Percentiles rank a stretch among this genome's conserved stretches.
Evolutionary conservation across 2,329 filamentous ascomycete species (phyloP).

Genomic region (Xylariaceae sp.): DNA sequence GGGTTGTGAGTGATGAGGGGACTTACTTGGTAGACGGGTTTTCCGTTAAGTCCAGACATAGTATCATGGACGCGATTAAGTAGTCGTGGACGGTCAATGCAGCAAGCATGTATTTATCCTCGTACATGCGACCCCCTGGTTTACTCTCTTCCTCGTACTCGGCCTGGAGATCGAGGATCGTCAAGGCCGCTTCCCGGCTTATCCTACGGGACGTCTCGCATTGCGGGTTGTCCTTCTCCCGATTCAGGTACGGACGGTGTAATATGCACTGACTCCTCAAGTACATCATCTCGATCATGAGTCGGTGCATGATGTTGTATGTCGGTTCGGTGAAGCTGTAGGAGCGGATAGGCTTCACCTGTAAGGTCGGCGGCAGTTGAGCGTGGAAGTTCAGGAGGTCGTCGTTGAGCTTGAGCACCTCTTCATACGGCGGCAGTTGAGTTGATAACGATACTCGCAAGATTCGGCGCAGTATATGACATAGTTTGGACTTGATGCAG

Average conservation of each 20-base stretch:
- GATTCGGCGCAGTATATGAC: slow-evolving; percentile 40
- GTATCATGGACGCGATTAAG: slow-evolving; percentile 54
- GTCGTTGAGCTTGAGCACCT: slow-evolving; percentile 38
- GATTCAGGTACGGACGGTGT: slow-evolving; percentile 43
- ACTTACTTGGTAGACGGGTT: slow-evolving; percentile 36
- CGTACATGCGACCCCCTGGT: slow-evolving; percentile 46
- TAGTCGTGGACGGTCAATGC: slow-evolving; percentile 52
- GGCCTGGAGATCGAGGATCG: slow-evolving; percentile 42
- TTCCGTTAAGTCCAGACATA: slow-evolving; percentile 48
- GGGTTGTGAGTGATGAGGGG: not conserved
- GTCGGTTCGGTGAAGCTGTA: slow-evolving; percentile 41
- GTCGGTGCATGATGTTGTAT: slow-evolving; percentile 43
- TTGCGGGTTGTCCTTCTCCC: slow-evolving; percentile 35
- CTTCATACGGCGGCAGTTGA: slow-evolving; percentile 33
- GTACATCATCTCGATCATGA: slow-evolving; percentile 46
- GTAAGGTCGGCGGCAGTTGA: slow-evolving; percentile 38
- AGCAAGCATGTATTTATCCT: slow-evolving; percentile 50
- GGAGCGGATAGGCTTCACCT: slow-evolving; percentile 38
- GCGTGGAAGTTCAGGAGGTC: slow-evolving; percentile 36
- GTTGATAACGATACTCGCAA: slow-evolving; percentile 39
- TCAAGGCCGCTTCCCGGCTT: slow-evolving; percentile 41
- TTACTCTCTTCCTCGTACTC: slow-evolving; percentile 43
- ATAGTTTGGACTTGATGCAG: slow-evolving; percentile 40
- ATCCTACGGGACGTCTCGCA: slow-evolving; percentile 38
- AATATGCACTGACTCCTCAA: slow-evolving; percentile 46